Conservation (phyloP, 1,284 basidiomycete genomes). For the Heterobasidion irregulare region DNA sequence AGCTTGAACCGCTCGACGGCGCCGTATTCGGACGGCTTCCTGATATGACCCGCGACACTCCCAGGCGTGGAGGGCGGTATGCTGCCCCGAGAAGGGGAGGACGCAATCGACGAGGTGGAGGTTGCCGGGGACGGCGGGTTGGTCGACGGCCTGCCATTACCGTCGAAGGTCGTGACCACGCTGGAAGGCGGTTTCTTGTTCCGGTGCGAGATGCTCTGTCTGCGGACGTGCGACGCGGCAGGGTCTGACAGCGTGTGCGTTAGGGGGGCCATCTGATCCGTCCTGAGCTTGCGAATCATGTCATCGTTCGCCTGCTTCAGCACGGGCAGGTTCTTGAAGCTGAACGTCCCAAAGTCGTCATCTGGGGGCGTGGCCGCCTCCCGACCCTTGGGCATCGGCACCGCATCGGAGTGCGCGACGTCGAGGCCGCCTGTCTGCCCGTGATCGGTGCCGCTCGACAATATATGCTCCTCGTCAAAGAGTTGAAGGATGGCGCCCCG, state of each 20-base stretch:
- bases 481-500: constrained; percentile 86
- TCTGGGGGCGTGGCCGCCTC: constrained; percentile 46
- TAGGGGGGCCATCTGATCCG: constrained; percentile 70
- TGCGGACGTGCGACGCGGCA: constrained; percentile 44
- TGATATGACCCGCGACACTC: constrained; percentile 46
- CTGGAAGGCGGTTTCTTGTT: constrained; percentile 75
- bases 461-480: constrained; percentile 73
- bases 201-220: constrained; percentile 66
- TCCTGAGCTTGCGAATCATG: constrained; percentile 90
- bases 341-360: constrained; percentile 97
- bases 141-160: constrained; percentile 40
- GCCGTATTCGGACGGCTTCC: constrained; percentile 81
- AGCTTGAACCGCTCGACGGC: constrained; percentile 82
- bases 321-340: constrained; percentile 95
- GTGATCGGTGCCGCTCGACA: constrained; percentile 26
- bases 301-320: constrained; percentile 99
- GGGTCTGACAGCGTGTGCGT: constrained; percentile 67
- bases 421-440: constrained; percentile 21
- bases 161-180: constrained; percentile 61
- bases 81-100: constrained; percentile 72
- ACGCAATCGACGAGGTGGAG: constrained; percentile 88
- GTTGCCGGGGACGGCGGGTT: constrained; percentile 86
- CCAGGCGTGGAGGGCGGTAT: constrained; percentile 58
- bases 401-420: constrained; percentile 28
- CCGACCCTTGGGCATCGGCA: constrained; percentile 40